Evolutionary conservation across 202 grass and related monocot genomes (phyloP), one percentile per base, ranked within the genome.

Genomic region (Panicum hallii): DNA sequence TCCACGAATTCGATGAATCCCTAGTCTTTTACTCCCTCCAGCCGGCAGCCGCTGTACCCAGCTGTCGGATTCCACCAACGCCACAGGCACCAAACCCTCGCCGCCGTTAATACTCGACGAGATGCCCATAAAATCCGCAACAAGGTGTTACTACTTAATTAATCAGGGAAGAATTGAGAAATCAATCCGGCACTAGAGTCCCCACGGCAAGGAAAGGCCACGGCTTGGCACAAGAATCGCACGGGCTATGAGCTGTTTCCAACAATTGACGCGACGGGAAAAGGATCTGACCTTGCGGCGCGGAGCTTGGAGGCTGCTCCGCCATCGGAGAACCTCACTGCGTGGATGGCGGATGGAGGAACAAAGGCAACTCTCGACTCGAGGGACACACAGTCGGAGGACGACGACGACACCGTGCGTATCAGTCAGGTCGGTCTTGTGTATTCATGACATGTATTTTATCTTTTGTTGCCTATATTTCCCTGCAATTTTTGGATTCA

Each of bases 211-310:
- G 16, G 9, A 28, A 66, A 72, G 64, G 40, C 38, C n/a, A 53
- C 56, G 12, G 7, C 67, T 40, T 67, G 4, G 43, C 22, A 6
- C 71, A 32, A 79, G 47, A 66, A 65, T 82, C 74, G 11, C 38
- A 82, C 14, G 57, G 71, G 10, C n/a, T n/a, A 5, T 12, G 47
- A 49, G 4, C 47, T 67, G 22, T 41, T 7, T 73, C 19, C 30
- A 1, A 52, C 36, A 76, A 9, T 15, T 3, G 41, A 57, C 4
- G 32, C 16, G 41, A 19, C 67, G 36, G 22, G 42, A 45, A 60
- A 52, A 42, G 26, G 60, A 49, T 28, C 73, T 67, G 41, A 90
- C 88, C 83, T 86, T 86, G 88, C 16, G 83, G 88, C 5, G 88
- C 63, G 66, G 79, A 65, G 52, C 57, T 79, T 42, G 79, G 79